phyloP scores from a whole-genome alignment of 2,329 filamentous ascomycete species.

The Lasiodiplodia theobromae region DNA sequence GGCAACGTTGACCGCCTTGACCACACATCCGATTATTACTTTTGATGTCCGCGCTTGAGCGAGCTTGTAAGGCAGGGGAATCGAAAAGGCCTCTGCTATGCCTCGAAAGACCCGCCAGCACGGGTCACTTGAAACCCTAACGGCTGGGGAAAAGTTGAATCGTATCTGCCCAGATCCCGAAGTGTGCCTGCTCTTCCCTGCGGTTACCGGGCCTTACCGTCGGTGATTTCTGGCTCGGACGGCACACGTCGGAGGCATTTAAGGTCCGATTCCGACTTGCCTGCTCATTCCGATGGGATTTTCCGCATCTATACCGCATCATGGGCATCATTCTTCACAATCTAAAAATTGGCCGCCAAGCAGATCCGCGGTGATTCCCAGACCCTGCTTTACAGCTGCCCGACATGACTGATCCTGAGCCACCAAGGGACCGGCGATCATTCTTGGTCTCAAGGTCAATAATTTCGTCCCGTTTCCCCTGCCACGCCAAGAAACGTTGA shows the following conservation, averaged over 20 bases:
- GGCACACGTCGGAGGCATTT: background rate
- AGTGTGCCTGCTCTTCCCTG: conserved; percentile 9
- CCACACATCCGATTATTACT: background rate
- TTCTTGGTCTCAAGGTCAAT: background rate
- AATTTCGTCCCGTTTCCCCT: background rate
- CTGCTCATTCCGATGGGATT: background rate
- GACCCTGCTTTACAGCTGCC: background rate
- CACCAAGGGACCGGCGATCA: background rate
- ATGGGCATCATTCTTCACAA: background rate
- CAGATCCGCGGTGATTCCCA: background rate
- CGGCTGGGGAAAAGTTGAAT: background rate
- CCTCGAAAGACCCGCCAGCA: background rate
- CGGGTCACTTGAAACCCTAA: background rate
- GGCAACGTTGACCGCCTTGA: background rate
- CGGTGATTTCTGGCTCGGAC: background rate
- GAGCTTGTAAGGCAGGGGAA: background rate
- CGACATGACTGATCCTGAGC: background rate
- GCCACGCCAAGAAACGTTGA: background rate
- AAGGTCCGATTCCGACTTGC: background rate
- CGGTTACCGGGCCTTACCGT: conserved; percentile 7
- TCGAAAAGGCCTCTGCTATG: conserved; percentile 8
- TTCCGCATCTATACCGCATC: background rate
- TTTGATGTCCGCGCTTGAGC: background rate
- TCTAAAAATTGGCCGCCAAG: background rate
- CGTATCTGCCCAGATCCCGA: conserved; percentile 3